phyloP scores from a whole-genome alignment of 169 alveolate genomes.

The Plasmodium coatneyi region DNA sequence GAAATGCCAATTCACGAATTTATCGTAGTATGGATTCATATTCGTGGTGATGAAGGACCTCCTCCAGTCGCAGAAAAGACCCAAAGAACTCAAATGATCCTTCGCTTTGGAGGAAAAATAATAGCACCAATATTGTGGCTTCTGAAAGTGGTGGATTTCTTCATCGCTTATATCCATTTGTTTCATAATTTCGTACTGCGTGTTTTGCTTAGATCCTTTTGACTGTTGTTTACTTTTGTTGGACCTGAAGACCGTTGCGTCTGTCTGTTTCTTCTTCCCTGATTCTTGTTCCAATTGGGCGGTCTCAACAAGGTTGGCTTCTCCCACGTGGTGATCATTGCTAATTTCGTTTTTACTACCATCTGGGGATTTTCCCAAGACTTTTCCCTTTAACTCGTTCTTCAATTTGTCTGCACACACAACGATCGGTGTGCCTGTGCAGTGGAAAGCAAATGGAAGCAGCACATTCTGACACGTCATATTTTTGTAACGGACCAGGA shows the following conservation, averaged over 20 bases:
- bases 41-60: slow-evolving; percentile 99
- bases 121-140: slow-evolving; percentile 97
- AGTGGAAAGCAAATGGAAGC: slow-evolving; percentile 99
- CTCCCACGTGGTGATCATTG: background rate
- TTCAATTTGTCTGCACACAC: slow-evolving; percentile 96
- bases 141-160: slow-evolving; percentile 95
- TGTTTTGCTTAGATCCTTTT: slow-evolving; percentile 87
- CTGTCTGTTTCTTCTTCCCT: slow-evolving; percentile 17
- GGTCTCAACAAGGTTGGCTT: background rate
- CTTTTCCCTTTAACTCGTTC: slow-evolving; percentile 85
- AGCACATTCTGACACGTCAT: slow-evolving; percentile 95
- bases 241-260: slow-evolving; percentile 82
- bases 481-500: slow-evolving; percentile 96
- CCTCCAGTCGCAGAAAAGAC: slow-evolving; percentile 95
- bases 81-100: slow-evolving; percentile 91
- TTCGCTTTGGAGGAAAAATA: slow-evolving; percentile 97
- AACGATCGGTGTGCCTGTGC: slow-evolving; percentile 99
- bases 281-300: background rate
- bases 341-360: background rate
- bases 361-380: background rate
- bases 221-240: slow-evolving; percentile 90
- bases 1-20: slow-evolving; percentile 98
- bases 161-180: slow-evolving; percentile 95
- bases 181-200: slow-evolving; percentile 92
- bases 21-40: slow-evolving; percentile 96